Base-by-base conservation (phyloP, 1,284 basidiomycete species). In the Trichosporon faecale region DNA sequence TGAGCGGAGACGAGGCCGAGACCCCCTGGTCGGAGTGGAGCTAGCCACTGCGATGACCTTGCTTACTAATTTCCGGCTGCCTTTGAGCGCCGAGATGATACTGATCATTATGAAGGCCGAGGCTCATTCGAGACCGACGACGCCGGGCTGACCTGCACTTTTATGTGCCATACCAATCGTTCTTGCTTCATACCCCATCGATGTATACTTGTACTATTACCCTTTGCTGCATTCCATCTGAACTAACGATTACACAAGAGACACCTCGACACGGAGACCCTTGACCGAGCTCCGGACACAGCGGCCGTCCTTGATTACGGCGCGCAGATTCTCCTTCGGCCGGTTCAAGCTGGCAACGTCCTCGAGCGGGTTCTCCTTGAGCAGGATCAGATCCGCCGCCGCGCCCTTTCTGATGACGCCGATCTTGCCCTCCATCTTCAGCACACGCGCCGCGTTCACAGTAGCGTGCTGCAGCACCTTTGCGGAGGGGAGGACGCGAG, bases 401-500 rank as follows among this genome's bases (percentile, higher is more conserved):
- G 79, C 85, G 63, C 78, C 85, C 1, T 79, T 74, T 1, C 77
- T 75, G 49, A 85, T 72, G 12, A 81, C 79, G 5, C 85, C 85
- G 5, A 86, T 78, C 71, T 83, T 77, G 40, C 78, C 78, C 27
- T 82, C 80, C 74, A 77, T 74, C 11, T 78, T 72, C 16, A 85
- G 77, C 76, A 85, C 79, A 68, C 81, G 82, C 55, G 84, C 84
- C 33, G 70, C 83, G 73, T 87, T 87, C 29, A 79, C 82, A 0
- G 86, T 87, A 0, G 86, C 86, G 65, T 87, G 86, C 44, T 79
- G 77, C 11, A 87, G 76, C 5, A 87, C 79, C 2, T 78, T 82
- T 0, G 77, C 68, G 0, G 85, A 82, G 0, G 83, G 71, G 1
- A 87, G 80, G 2, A 85, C 80, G 4, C 76, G 73, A 2, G 84